phyloP scores from a whole-genome alignment of 169 alveolate genomes.

The Plasmodium adleri region DNA sequence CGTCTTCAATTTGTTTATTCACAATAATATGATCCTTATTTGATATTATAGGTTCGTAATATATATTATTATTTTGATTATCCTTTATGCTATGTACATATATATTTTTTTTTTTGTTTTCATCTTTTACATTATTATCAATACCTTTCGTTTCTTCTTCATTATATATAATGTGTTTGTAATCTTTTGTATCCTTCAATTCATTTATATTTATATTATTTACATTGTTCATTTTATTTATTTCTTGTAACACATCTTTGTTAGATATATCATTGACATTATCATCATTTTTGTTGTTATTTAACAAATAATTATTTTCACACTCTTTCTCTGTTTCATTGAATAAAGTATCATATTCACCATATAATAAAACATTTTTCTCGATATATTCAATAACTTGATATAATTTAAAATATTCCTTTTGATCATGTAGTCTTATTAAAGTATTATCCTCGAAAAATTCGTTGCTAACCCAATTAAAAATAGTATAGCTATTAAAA shows the following conservation, averaged over 20 bases:
- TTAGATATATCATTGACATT: neutral
- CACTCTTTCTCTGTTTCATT: neutral
- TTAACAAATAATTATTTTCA: neutral
- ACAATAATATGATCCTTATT: neutral
- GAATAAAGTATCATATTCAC: conserved; percentile 1
- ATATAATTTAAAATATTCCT: conserved; percentile 38
- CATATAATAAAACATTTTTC: conserved; percentile 44
- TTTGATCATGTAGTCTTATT: conserved; percentile 76
- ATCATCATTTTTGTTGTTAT: neutral
- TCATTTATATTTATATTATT: neutral
- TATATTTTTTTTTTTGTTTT: neutral
- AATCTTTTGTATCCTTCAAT: neutral
- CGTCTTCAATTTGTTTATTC: conserved; percentile 1
- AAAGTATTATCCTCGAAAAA: conserved; percentile 77
- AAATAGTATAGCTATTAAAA: conserved; percentile 78
- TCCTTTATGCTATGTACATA: neutral
- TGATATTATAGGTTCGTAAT: neutral
- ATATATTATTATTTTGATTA: neutral
- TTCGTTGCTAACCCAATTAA: conserved; percentile 79
- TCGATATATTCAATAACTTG: conserved; percentile 62
- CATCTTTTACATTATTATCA: neutral
- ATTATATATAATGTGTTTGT: neutral
- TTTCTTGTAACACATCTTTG: neutral
- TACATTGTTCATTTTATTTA: neutral
- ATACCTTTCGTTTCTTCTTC: neutral